Base-by-base conservation (phyloP, 2,329 filamentous ascomycete species). In the Elsinoe batatas region DNA sequence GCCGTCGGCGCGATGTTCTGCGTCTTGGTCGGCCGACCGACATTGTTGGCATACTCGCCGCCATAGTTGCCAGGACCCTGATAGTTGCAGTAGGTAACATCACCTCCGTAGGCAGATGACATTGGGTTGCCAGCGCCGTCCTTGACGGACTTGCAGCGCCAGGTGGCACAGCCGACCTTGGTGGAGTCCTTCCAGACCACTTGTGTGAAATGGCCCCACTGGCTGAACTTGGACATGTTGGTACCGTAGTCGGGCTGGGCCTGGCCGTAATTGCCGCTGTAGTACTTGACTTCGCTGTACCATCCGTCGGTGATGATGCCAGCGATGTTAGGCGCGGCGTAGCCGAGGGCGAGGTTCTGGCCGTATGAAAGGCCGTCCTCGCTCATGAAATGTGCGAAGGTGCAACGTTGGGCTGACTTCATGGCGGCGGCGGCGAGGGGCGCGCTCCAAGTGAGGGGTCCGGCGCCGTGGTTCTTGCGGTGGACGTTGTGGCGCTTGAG, bases 111-210 rank as follows among this genome's bases (percentile, higher is more conserved):
- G 7, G 49, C 32, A 40, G 32, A 17, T 12, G 32, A 17, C 32
- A 53, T 35, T 2, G 49, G 49, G 15, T 53, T 35, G 18, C n/a
- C 26, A 15, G 32, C 49, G 30, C 49, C 38, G 3, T 32, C 38
- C 7, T 35, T 37, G n/a, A 53, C 35, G 11, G 49, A 53, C 12
- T 53, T 53, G 44, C 55, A 57, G 30, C 43, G 30, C 30, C 42
- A 50, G 15, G 49, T 57, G 40, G 69, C 68, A 57, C 69, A 71
- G 36, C 69, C 69, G 30, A 71, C 58, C n/a, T 62, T 64, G 2
- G 64, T 60, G 11, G 62, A 64, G 58, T 67, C 66, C 49, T 67
- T 67, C 69, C 69, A 71, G 51, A 71, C 68, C 60, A 71, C 61
- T 62, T 71, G 69, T 5, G 67, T 65, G 62, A 71, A 71, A 62